Evolutionary conservation across 306 rosid genomes (phyloP).

Genomic region (Acmispon strigosus): DNA sequence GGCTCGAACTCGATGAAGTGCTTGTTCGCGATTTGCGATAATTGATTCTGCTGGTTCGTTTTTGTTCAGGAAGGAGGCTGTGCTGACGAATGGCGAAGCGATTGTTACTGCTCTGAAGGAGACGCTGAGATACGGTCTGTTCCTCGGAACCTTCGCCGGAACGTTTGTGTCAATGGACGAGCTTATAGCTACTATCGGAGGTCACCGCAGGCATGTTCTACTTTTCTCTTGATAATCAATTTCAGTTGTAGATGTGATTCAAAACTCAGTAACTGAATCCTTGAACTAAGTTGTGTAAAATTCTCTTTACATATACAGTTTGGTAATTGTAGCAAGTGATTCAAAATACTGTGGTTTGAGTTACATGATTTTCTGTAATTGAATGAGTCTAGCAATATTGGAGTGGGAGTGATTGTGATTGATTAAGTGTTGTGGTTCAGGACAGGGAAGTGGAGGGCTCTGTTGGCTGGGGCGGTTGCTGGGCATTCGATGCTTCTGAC

Average conservation of each 20-base stretch:
- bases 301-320: too few species aligned
- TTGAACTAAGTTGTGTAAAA: not conserved
- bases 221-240: not conserved
- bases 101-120: slow-evolving; percentile 67
- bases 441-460: slow-evolving; percentile 92
- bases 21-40: not conserved
- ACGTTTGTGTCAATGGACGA: slow-evolving; percentile 85
- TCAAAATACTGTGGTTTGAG: not conserved
- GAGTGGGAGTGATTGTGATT: slow-evolving; percentile 25
- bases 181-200: slow-evolving; percentile 61
- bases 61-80: slow-evolving; percentile 46
- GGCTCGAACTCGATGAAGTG: not conserved
- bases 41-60: not conserved
- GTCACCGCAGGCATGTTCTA: slow-evolving; percentile 84
- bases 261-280: not conserved
- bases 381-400: too few species aligned
- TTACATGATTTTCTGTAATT: not conserved
- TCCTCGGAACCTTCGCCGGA: slow-evolving; percentile 90
- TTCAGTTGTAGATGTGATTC: not conserved
- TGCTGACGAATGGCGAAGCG: slow-evolving; percentile 58
- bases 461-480: slow-evolving; percentile 88
- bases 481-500: slow-evolving; percentile 92
- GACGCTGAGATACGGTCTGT: slow-evolving; percentile 84
- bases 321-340: too few species aligned
- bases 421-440: slow-evolving; percentile 43